Evolutionary conservation across 768 basidiomycete genomes (phyloP), one percentile per base, ranked within the genome.

Genomic region (Grammothele lineata): DNA sequence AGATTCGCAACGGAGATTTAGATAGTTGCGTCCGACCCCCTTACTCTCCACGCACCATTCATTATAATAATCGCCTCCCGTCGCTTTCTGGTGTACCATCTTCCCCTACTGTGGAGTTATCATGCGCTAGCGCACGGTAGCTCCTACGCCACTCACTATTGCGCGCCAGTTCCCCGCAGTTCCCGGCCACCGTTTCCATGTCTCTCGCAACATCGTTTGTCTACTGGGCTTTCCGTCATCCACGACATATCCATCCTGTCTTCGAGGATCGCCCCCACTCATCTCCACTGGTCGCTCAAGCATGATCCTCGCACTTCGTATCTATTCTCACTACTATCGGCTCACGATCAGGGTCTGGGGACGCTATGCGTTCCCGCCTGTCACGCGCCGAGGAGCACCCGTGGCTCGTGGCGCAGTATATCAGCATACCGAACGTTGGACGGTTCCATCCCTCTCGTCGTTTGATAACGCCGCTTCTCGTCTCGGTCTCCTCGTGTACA

Each of bases 201-300:
- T 58, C 51, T 55, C 47, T 43, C 48, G 37, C 53, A 47, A 57
- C 58, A 53, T 46, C 51, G 55, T 54, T 54, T 54, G 47, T 57
- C 53, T 54, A 44, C 41, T 49, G 56, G 55, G 48, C 57, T 39
- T 49, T 50, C 53, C 54, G 53, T 40, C 53, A 48, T 56, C 54
- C 33, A 76, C 63, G 79, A 80, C 79, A 74, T 80, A 80, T 81
- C 74, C 78, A 77, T 80, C 75, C 78, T 70, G 78, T 80, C 77
- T 65, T 53, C 61, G 59, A 67, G 69, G 73, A 69, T 67, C 62
- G 64, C 60, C 35, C 63, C 61, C 59, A 53, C 56, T 59, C 60
- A 57, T 55, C 53, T 55, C 60, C n/a, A n/a, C 57, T 51, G 32
- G 47, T 50, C 56, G 46, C 55, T 46, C 45, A 48, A 57, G 53